Evolutionary conservation across 2,329 filamentous ascomycete genomes (phyloP).

Genomic region (Cladosporium sp.): DNA sequence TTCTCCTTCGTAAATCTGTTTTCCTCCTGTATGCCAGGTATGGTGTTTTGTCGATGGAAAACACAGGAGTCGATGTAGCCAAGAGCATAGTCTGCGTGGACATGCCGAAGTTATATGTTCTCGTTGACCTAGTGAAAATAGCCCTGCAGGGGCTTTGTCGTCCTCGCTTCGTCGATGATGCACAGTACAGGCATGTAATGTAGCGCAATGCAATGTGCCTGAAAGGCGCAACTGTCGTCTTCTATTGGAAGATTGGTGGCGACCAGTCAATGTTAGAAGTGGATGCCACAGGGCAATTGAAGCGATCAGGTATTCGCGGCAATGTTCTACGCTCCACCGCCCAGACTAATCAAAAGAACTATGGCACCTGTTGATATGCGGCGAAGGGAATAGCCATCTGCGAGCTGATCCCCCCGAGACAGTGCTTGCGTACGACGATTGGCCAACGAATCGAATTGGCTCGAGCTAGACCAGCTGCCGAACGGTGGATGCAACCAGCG

Average conservation of each 20-base stretch:
- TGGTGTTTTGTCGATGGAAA: not conserved
- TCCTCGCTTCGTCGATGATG: slow-evolving; percentile 15
- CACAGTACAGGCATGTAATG: slow-evolving; percentile 16
- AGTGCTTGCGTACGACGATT: slow-evolving; percentile 17
- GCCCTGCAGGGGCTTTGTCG: slow-evolving; percentile 24
- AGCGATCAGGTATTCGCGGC: slow-evolving; percentile 8
- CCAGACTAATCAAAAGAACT: slow-evolving; percentile 10
- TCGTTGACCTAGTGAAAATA: not conserved
- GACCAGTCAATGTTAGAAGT: slow-evolving; percentile 29
- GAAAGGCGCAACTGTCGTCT: slow-evolving; percentile 21
- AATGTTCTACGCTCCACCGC: slow-evolving; percentile 16
- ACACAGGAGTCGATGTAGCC: not conserved
- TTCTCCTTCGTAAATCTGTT: not conserved
- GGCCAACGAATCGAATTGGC: slow-evolving; percentile 12
- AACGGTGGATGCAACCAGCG: slow-evolving; percentile 15
- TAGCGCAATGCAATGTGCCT: slow-evolving; percentile 28
- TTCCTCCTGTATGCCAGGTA: slow-evolving; percentile 5
- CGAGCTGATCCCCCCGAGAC: slow-evolving; percentile 14
- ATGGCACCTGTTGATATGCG: slow-evolving; percentile 18
- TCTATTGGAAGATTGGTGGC: slow-evolving; percentile 35
- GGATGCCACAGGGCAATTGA: slow-evolving; percentile 29
- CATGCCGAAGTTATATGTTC: slow-evolving; percentile 11
- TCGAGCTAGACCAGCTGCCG: slow-evolving; percentile 19
- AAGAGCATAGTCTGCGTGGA: slow-evolving; percentile 4
- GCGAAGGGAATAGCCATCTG: slow-evolving; percentile 16